Evolutionary conservation across 2,329 filamentous ascomycete genomes (phyloP), one percentile per base, ranked within the genome.

Genomic region (Aspergillus persii): DNA sequence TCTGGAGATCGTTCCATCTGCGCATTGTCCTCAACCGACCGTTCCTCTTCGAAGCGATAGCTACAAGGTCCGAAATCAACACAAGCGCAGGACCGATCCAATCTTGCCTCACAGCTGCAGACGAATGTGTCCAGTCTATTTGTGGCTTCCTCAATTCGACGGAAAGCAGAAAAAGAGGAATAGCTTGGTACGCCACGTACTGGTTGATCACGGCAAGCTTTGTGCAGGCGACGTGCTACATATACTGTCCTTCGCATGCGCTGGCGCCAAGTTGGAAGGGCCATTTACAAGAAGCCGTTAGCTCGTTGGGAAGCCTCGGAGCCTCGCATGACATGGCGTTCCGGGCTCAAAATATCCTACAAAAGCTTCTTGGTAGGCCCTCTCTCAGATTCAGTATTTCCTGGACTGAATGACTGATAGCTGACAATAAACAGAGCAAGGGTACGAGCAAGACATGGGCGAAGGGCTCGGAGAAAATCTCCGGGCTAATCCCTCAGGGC

Each of bases 171-270:
- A 57, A 53, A 15, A 56, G 66, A 15, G 63, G 64, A 4, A 56
- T 68, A 7, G 61, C 61, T 1, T 68, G 66, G 64, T 68, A 68
- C 54, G 64, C 66, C 2, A 67, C 63, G 8, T 68, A 62, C 54
- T 68, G 66, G 66, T 55, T 67, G 23, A 55, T 68, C 8, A 68
- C 64, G 3, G 66, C 66, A 9, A 65, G 61, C 36, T 67, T 68
- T 31, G 64, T 68, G 30, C 66, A 66, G 54, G 64, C 63, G 9
- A 68, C 63, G 1, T 68, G 61, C 50, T 65, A 67, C 41, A 60
- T 68, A 6, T 68, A 68, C 47, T 58, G 63, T 51, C 61, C 61
- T 3, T 33, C 59, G 5, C 61, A 66, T 53, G 18, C 57, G n/a
- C 56, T 64, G 4, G 61, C 64, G 2, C 48, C 52, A 11, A 41